Base-by-base conservation (phyloP, 1,139 yeast species). In the Diutina siamensis region DNA sequence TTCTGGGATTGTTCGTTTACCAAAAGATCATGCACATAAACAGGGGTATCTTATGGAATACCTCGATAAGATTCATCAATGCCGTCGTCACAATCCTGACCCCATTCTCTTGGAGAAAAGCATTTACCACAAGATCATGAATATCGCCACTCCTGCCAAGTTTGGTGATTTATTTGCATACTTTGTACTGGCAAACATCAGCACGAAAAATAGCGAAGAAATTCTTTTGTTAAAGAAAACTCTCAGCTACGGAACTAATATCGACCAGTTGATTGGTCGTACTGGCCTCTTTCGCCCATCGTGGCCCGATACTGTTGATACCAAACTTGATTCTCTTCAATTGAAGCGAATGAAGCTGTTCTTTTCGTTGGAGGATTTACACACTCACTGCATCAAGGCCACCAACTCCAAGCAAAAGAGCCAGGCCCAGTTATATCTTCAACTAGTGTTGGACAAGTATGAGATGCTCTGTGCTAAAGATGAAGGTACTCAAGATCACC, bases 251-350 rank as follows among this genome's bases (percentile, higher is more conserved):
- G 72, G 73, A 1, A 55, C 64, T 2, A 59, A 60, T 40, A 48
- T 62, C 21, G 70, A 68, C 3, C 57, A 57, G 42, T 65, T 61
- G 47, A 57, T 67, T 3, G 62, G 62, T 3, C 54, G 69, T 45
- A 68, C 74, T 1, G 76, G 76, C 0, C 54, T 59, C 48, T 45
- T 63, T 3, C 53, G 60, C 34, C 64, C 72, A 1, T 61, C 58
- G 47, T 68, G 72, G 72, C 70, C 66, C 47, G 60, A 67, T 47
- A 58, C 64, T 1, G 53, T 58, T 18, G 51, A 52, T 28, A 47
- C 50, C 13, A 50, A 54, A 1, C 54, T 61, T 18, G 46, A 49
- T 4, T 55, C 50, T 3, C 45, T 44, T 4, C 65, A 64, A 21
- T 55, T 56, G 33, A 45, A 50, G 38, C 62, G 58, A 49, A 66